Conservation (phyloP, 805 yeast genomes). For the Candida peoriensis region DNA sequence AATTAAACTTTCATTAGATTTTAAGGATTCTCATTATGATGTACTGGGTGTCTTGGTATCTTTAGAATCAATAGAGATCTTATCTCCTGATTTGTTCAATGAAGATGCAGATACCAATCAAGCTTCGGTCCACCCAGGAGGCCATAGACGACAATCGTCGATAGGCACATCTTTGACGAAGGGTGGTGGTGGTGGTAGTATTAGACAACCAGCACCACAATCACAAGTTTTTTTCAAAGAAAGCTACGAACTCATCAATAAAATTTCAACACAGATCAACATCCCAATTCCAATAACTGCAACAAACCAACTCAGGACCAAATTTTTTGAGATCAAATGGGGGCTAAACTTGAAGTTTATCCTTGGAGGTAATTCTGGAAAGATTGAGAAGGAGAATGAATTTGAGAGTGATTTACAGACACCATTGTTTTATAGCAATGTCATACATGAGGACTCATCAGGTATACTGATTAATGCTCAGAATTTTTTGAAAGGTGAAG, state of each 20-base stretch:
- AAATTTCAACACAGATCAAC: constrained; percentile 24
- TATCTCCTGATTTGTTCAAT: constrained; percentile 25
- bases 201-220: constrained; percentile 8
- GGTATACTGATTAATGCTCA: constrained; percentile 31
- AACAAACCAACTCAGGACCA: constrained; percentile 35
- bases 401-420: constrained; percentile 9
- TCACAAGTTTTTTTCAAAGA: constrained; percentile 25
- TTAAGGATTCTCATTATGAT: constrained; percentile 36
- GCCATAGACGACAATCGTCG: neutral
- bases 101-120: constrained; percentile 2
- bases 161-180: too few species aligned
- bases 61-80: constrained; percentile 31
- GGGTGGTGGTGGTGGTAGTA: too few species aligned
- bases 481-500: constrained; percentile 32
- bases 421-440: too few species aligned
- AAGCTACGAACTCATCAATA: constrained; percentile 26
- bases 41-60: constrained; percentile 32
- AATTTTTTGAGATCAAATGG: constrained; percentile 36
- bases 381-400: too few species aligned
- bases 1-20: constrained; percentile 33
- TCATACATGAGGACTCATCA: constrained; percentile 29
- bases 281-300: constrained; percentile 31
- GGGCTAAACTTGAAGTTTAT: constrained; percentile 32
- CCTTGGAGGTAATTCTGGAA: too few species aligned
- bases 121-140: neutral